Evolutionary conservation across 352 stramenopile genomes (phyloP).

Genomic region (Phytophthora ohioensis): DNA sequence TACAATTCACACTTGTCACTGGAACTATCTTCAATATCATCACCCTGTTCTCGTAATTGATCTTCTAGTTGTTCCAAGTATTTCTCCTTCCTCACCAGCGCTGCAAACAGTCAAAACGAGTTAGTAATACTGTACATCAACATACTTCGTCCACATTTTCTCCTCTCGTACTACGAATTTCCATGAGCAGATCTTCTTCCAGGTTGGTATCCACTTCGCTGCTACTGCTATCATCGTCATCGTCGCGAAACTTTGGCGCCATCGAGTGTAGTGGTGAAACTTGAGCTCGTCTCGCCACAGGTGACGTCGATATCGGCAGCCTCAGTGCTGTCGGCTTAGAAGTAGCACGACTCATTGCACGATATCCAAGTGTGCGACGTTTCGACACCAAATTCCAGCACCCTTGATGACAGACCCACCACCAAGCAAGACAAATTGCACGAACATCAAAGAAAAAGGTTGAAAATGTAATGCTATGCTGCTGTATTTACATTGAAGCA

Average conservation of each 20-base stretch:
- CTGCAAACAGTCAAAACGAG: constrained; percentile 13
- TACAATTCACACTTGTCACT: neutral
- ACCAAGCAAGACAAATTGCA: neutral
- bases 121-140: neutral
- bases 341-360: constrained; percentile 2
- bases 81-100: constrained; percentile 44
- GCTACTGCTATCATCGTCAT: neutral
- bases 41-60: constrained; percentile 24
- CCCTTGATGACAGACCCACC: neutral
- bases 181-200: constrained; percentile 30
- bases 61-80: constrained; percentile 36
- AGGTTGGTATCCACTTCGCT: constrained; percentile 28
- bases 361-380: constrained; percentile 9
- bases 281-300: neutral
- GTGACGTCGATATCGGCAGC: constrained; percentile 8
- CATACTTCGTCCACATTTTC: neutral
- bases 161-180: constrained; percentile 30
- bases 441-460: neutral
- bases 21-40: neutral
- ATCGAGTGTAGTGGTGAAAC: constrained; percentile 12
- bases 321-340: constrained; percentile 11
- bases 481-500: constrained; percentile 53
- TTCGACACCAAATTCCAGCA: neutral
- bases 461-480: constrained; percentile 30
- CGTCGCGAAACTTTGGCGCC: constrained; percentile 14